phyloP scores from a whole-genome alignment of 2,329 filamentous ascomycete species.

The Penicillium sp. region DNA sequence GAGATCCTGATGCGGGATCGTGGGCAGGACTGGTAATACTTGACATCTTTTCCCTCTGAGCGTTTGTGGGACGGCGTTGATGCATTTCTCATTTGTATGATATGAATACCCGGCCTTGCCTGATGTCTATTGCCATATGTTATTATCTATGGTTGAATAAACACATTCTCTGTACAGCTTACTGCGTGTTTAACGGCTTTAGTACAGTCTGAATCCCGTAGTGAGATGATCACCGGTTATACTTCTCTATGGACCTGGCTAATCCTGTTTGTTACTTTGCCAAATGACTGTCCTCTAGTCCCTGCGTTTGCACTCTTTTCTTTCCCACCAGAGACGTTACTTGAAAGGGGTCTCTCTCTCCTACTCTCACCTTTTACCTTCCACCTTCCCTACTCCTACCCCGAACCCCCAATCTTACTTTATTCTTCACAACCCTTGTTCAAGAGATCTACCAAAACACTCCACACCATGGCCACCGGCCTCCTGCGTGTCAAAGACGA shows the following conservation, averaged over 20 bases:
- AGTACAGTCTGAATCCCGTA: conserved; percentile 12
- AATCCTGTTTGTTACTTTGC: background rate
- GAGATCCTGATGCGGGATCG: conserved; percentile 44
- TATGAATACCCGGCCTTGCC: conserved; percentile 22
- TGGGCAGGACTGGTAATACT: conserved; percentile 41
- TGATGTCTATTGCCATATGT: conserved; percentile 16
- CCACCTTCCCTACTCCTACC: too few relatives aligned
- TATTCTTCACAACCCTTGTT: too few relatives aligned
- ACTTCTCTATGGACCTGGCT: background rate
- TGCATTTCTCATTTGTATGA: conserved; percentile 13
- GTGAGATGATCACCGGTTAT: conserved; percentile 11
- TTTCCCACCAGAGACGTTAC: background rate
- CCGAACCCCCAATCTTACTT: too few relatives aligned
- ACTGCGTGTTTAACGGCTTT: background rate
- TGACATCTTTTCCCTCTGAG: conserved; percentile 12
- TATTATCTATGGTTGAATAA: conserved; percentile 18
- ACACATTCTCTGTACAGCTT: conserved; percentile 7
- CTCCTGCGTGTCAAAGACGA: conserved; percentile 42
- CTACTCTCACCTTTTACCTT: too few relatives aligned
- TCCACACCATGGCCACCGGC: conserved; percentile 24
- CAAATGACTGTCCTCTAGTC: conserved; percentile 3
- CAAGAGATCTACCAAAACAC: background rate
- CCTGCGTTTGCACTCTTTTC: conserved; percentile 5
- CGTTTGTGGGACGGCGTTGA: conserved; percentile 19
- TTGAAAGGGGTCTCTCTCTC: too few relatives aligned